Base-by-base conservation (phyloP, 768 basidiomycete genomes). In the Calocybe indica region DNA sequence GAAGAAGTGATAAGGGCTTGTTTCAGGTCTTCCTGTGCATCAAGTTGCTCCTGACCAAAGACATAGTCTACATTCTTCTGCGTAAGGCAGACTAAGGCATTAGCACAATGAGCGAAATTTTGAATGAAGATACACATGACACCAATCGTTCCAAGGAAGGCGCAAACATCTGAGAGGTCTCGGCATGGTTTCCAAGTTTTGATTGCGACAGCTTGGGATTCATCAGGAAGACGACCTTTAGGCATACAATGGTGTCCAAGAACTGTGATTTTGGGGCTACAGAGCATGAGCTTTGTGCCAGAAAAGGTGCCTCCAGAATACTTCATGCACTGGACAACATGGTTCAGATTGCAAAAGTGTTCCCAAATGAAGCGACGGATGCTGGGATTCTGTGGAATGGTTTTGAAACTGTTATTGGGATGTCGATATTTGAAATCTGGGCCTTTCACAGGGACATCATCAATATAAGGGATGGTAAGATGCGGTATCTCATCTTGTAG, bases 331-430 rank as follows among this genome's bases (percentile, higher is more conserved):
- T 68, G 62, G 0, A 68, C 12, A 4, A 72, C 44, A 0, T 61
- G 22, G 38, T 72, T 60, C 8, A 68, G 11, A 33, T 60, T 54
- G 2, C 40, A 8, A 3, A 65, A 47, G 37, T 70, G 63, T 34
- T 72, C 61, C 57, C 60, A 71, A 0, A 73, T 55, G 35, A 72
- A 73, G 0, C 57, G 45, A 0, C 58, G 38, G 2, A 73, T 68
- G 0, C 63, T 60, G 0, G 49, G 48, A 40, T 72, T 73, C 0
- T 58, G 57, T 0, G 60, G 52, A 0, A 71, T 58, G 0, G 52
- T 63, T 38, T 73, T 57, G 37, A 52, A 63, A 0, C 5, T 6
- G 0, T 66, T 58, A 31, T 64, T 58, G 0, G 14, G 1, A 0
- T 14, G 2, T n/a, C 60, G 46, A 42, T 71, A 69, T 5, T 48